phyloP scores from a whole-genome alignment of 2,329 filamentous ascomycete species.

The Bipolaris sorokiniana region DNA sequence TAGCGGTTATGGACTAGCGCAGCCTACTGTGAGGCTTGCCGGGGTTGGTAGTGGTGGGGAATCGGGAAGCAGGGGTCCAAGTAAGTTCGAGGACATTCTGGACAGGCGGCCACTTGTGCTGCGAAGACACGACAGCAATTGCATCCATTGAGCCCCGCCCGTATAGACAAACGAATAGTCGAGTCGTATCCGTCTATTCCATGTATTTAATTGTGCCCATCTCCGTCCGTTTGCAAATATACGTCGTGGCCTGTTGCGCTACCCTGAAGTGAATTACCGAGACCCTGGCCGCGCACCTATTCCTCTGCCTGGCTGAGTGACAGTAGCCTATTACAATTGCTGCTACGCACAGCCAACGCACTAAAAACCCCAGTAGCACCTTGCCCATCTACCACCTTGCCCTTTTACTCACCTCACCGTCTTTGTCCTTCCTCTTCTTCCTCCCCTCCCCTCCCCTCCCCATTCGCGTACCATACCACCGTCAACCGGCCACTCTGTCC shows the following conservation, averaged over 20 bases:
- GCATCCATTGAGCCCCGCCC: not conserved
- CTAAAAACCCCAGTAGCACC: slow-evolving; percentile 1
- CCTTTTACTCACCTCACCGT: slow-evolving; percentile 3
- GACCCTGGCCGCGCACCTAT: slow-evolving; percentile 7
- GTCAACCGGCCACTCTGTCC: not conserved
- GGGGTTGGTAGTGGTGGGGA: slow-evolving; percentile 11
- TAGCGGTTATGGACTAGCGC: slow-evolving; percentile 7
- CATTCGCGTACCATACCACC: not conserved
- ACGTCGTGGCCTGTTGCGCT: slow-evolving; percentile 13
- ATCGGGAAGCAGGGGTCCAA: slow-evolving; percentile 18
- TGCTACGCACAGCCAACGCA: slow-evolving; percentile 16
- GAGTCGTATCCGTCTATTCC: not conserved
- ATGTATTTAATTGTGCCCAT: slow-evolving; percentile 17
- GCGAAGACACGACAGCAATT: not conserved
- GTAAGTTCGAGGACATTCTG: slow-evolving; percentile 29
- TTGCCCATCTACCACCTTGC: not conserved
- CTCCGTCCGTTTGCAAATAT: not conserved
- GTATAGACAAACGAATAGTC: not conserved
- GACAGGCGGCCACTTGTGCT: slow-evolving; percentile 20
- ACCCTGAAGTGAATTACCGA: slow-evolving; percentile 4
- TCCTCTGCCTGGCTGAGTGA: slow-evolving; percentile 16
- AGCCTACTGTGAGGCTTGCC: not conserved
- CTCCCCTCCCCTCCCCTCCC: not conserved
- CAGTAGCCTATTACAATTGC: slow-evolving; percentile 14
- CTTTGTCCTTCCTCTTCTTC: not conserved